Evolutionary conservation across 2,329 filamentous ascomycete species (phyloP).

Genomic region (Paraphoma chrysanthemicola): DNA sequence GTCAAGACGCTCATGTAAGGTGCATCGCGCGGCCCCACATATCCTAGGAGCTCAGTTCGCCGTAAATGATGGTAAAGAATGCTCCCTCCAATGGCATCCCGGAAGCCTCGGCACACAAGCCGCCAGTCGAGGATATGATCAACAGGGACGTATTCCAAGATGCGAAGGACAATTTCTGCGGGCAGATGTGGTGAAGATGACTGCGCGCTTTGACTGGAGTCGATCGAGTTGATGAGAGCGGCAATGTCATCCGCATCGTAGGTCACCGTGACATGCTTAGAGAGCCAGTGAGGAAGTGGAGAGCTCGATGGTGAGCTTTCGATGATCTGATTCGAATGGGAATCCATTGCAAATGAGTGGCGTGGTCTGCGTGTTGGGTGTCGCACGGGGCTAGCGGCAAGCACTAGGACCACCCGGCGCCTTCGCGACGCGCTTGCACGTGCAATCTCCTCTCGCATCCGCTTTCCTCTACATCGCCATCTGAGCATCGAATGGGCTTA

Average conservation of each 20-base stretch:
- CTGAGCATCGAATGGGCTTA: too few relatives aligned
- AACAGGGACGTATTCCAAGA: constrained; percentile 36
- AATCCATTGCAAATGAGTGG: neutral
- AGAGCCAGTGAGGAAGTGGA: constrained; percentile 28
- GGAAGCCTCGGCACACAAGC: constrained; percentile 37
- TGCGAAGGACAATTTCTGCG: constrained; percentile 36
- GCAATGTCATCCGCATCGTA: constrained; percentile 35
- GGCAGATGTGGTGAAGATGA: constrained; percentile 28
- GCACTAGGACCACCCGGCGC: too few relatives aligned
- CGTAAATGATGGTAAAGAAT: constrained; percentile 31
- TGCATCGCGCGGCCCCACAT: constrained; percentile 14
- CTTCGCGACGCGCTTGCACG: too few relatives aligned
- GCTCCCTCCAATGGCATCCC: constrained; percentile 40
- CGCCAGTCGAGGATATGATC: constrained; percentile 37
- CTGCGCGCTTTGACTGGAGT: constrained; percentile 30
- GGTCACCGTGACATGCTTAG: constrained; percentile 28
- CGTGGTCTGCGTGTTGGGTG: too few relatives aligned
- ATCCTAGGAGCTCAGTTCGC: constrained; percentile 30
- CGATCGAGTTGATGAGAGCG: constrained; percentile 36
- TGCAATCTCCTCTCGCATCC: too few relatives aligned
- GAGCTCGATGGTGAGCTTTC: neutral
- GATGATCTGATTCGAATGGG: neutral
- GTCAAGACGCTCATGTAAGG: constrained; percentile 6
- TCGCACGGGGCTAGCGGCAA: too few relatives aligned
- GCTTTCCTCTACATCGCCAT: too few relatives aligned